Evolutionary conservation across 495 filamentous ascomycete species (phyloP).

Genomic region (Coniosporium apollinis): DNA sequence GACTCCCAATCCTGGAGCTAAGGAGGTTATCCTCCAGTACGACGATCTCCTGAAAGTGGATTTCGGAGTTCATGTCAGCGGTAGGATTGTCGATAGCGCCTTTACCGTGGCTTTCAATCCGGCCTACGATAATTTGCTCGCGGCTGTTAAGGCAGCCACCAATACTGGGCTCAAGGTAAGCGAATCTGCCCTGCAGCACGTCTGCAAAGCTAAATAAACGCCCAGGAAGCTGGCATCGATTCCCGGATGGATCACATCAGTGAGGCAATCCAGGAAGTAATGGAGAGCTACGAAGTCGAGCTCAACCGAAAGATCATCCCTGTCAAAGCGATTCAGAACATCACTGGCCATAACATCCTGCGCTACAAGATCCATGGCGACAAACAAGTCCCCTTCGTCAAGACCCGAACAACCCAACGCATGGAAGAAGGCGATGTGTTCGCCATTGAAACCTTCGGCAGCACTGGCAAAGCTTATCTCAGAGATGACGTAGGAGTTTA

Average conservation of each 20-base stretch:
- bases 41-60: slow-evolving; percentile 89
- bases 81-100: slow-evolving; percentile 80
- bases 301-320: slow-evolving; percentile 61
- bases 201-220: slow-evolving; percentile 3
- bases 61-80: slow-evolving; percentile 82
- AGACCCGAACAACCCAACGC: slow-evolving; percentile 48
- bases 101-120: slow-evolving; percentile 83
- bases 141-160: slow-evolving; percentile 70
- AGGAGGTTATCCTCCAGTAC: slow-evolving; percentile 52
- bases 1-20: slow-evolving; percentile 82
- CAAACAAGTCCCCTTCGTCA: slow-evolving; percentile 84
- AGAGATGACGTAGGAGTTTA: slow-evolving; percentile 49
- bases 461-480: slow-evolving; percentile 75
- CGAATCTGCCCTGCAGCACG: background rate
- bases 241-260: slow-evolving; percentile 64
- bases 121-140: slow-evolving; percentile 66
- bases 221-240: slow-evolving; percentile 61
- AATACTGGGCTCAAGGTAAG: slow-evolving; percentile 57
- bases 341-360: slow-evolving; percentile 78
- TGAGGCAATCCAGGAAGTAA: slow-evolving; percentile 62
- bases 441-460: slow-evolving; percentile 88
- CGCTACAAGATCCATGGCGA: slow-evolving; percentile 76
- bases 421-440: slow-evolving; percentile 94
- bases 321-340: slow-evolving; percentile 71
- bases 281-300: slow-evolving; percentile 80